phyloP scores from a whole-genome alignment of 2,329 filamentous ascomycete species.

The Neocucurbitaria cava region DNA sequence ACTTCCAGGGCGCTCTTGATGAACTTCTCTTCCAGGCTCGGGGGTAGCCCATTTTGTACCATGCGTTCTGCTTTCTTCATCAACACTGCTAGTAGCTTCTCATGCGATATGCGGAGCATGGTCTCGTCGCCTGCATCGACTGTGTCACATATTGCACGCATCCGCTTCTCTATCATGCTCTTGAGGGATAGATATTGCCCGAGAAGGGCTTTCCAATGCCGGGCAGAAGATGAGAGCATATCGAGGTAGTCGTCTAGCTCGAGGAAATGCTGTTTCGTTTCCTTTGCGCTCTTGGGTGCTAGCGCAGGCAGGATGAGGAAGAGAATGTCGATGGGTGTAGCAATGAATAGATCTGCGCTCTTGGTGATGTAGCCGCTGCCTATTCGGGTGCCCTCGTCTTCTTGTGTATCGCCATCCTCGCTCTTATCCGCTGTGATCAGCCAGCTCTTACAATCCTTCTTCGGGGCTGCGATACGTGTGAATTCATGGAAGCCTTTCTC shows the following conservation, averaged over 20 bases:
- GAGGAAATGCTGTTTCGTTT: slow-evolving; percentile 69
- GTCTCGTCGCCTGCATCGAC: slow-evolving; percentile 83
- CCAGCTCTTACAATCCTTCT: slow-evolving; percentile 61
- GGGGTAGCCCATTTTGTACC: slow-evolving; percentile 69
- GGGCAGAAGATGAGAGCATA: slow-evolving; percentile 60
- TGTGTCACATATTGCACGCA: slow-evolving; percentile 77
- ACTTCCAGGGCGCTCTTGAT: slow-evolving; percentile 77
- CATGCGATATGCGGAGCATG: slow-evolving; percentile 81
- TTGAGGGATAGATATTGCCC: slow-evolving; percentile 46
- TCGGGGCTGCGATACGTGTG: slow-evolving; percentile 61
- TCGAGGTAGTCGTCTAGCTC: slow-evolving; percentile 77
- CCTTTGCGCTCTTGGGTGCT: slow-evolving; percentile 53
- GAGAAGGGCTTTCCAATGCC: slow-evolving; percentile 67
- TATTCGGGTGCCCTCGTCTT: slow-evolving; percentile 12
- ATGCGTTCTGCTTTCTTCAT: slow-evolving; percentile 75
- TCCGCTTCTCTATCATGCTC: slow-evolving; percentile 66
- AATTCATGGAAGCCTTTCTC: slow-evolving; percentile 67
- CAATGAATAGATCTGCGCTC: slow-evolving; percentile 77
- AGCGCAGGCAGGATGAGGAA: slow-evolving; percentile 84
- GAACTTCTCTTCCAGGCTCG: slow-evolving; percentile 85
- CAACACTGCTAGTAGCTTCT: slow-evolving; percentile 71
- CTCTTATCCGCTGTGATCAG: slow-evolving; percentile 51
- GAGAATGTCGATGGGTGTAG: slow-evolving; percentile 82
- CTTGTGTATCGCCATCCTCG: slow-evolving; percentile 8
- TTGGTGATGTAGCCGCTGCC: slow-evolving; percentile 65